Conservation (phyloP, 1,284 basidiomycete species). For the Cystobasidium sp. region DNA sequence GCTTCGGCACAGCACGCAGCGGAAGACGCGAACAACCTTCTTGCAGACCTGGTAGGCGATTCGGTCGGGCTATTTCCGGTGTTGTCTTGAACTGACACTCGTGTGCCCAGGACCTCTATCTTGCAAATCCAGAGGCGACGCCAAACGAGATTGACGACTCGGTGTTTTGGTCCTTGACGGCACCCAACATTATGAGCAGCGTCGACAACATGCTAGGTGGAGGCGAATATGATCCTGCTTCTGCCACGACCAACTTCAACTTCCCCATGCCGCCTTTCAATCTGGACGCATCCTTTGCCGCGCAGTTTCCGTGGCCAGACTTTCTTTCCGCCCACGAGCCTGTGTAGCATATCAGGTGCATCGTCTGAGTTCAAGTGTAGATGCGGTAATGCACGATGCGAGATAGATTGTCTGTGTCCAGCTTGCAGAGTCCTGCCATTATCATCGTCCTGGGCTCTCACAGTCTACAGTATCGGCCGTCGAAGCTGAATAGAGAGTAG, state of each 20-base stretch:
- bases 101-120: not conserved
- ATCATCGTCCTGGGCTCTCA: too few species aligned
- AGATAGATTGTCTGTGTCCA: too few species aligned
- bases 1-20: not conserved
- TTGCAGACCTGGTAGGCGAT: conserved; percentile 3
- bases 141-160: conserved; percentile 7
- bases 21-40: not conserved
- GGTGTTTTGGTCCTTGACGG: conserved; percentile 8
- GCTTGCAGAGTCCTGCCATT: too few species aligned
- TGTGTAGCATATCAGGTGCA: not conserved
- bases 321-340: not conserved
- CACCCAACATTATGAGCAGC: conserved; percentile 2
- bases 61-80: not conserved
- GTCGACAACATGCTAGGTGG: conserved; percentile 14
- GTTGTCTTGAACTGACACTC: too few species aligned
- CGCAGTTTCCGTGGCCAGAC: conserved; percentile 16
- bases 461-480: too few species aligned
- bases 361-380: too few species aligned
- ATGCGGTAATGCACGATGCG: too few species aligned
- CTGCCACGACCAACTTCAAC: not conserved
- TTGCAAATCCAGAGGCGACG: not conserved
- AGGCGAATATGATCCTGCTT: not conserved
- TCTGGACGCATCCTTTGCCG: not conserved
- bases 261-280: conserved; percentile 5
- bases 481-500: too few species aligned